Evolutionary conservation across 169 alveolate genomes (phyloP), one percentile per base, ranked within the genome.

Genomic region (Babesia ovata): DNA sequence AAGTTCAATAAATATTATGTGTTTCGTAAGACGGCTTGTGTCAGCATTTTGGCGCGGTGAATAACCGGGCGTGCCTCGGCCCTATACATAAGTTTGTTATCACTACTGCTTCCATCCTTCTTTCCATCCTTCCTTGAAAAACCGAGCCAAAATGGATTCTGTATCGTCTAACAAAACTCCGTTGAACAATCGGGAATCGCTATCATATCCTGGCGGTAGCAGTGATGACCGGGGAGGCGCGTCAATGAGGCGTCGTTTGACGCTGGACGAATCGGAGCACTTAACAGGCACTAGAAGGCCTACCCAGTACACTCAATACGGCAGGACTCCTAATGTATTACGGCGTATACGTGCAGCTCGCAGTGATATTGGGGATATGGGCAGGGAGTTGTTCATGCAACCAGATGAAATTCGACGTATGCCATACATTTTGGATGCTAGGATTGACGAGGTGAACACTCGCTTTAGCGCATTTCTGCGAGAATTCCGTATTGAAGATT

Each of bases 331-430:
- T 16, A 69, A 78, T 58, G 93, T 92, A 29, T 60, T 92, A 16
- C 79, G 94, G 58, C 79, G 95, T 24, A 90, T 92, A 21, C 79
- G 93, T 52, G 86, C 85, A 26, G 96, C 96, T 33, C 82, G 96
- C 29, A 91, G 91, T 29, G 96, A 92, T 53, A 84, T 92, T 8
- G 96, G 96, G 33, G 96, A 92, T 63, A 91, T 92, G 86, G 96
- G 96, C 16, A 83, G 96, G 66, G 96, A 87, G 60, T 79, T 91
- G 26, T 78, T 88, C 71, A 89, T 92, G 93, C 92, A 91, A 49
- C 93, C 92, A 45, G 84, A 49, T n/a, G 95, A 92, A 60, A 90
- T 92, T 49, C 89, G 85, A 22, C 77, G 95, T 28, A 69, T 92
- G 22, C 95, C 95, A 29, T 92, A 90, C 58, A 67, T 91, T 60